Conservation (phyloP, 805 yeast genomes). For the Ogataea dorogensis region DNA sequence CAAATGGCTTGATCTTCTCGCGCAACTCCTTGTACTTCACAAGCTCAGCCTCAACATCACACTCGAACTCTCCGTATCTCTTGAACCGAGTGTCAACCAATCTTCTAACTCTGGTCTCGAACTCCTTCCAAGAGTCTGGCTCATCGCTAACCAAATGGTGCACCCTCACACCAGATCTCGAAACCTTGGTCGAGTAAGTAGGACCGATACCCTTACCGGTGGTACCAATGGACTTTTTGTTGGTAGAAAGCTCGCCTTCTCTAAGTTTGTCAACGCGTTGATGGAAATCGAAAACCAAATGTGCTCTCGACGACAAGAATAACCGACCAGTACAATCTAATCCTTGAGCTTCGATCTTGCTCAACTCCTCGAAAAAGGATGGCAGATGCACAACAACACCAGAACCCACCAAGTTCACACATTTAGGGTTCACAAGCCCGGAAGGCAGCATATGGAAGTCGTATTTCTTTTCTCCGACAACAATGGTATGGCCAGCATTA, state of each 20-base stretch:
- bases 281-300: slow-evolving; percentile 95
- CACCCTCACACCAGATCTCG: slow-evolving; percentile 94
- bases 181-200: slow-evolving; percentile 93
- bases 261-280: slow-evolving; percentile 94
- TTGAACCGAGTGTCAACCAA: slow-evolving; percentile 76
- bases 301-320: slow-evolving; percentile 91
- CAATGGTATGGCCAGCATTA: slow-evolving; percentile 99
- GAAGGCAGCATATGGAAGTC: slow-evolving; percentile 99
- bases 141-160: slow-evolving; percentile 91
- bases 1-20: slow-evolving; percentile 79
- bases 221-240: slow-evolving; percentile 90
- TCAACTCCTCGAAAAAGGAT: slow-evolving; percentile 84
- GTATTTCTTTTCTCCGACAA: slow-evolving; percentile 81
- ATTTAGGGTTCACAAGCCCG: slow-evolving; percentile 92
- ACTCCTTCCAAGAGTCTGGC: slow-evolving; percentile 91
- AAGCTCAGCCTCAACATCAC: slow-evolving; percentile 79
- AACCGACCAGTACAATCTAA: slow-evolving; percentile 71
- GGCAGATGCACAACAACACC: slow-evolving; percentile 97
- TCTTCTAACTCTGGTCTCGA: slow-evolving; percentile 72
- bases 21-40: slow-evolving; percentile 72
- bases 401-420: slow-evolving; percentile 86
- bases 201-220: slow-evolving; percentile 99
- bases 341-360: slow-evolving; percentile 78
- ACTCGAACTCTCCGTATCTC: slow-evolving; percentile 92
- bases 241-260: slow-evolving; percentile 80